A percentile compares a stretch with the other conserved stretches of the same genome.
These are phyloP conservation scores for Schizochytrium sp. DNA, from an alignment of 108 stramenopile genomes.

Conservation along the genomic window DNA sequence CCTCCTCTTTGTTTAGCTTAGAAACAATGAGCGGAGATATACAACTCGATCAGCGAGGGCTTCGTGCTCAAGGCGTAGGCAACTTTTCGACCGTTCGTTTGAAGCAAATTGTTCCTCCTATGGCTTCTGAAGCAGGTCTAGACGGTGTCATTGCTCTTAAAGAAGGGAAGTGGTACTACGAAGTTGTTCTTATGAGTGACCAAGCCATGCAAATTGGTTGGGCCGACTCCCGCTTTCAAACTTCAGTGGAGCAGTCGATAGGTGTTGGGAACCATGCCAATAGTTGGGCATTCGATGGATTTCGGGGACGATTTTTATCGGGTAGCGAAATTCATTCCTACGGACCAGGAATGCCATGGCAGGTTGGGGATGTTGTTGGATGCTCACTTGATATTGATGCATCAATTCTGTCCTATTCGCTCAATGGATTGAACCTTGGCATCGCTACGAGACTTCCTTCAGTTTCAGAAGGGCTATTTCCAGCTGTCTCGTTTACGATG, in stretches of 20 bases:
- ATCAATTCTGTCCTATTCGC: conserved; percentile 67
- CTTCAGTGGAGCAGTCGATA: conserved; percentile 66
- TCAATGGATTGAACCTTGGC: conserved; percentile 73
- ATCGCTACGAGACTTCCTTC: conserved; percentile 64
- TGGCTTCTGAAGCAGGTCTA: not conserved
- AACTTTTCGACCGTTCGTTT: conserved; percentile 30
- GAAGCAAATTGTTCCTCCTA: not conserved
- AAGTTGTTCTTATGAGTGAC: conserved; percentile 69
- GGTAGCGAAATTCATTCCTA: conserved; percentile 65
- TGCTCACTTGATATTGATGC: conserved; percentile 69
- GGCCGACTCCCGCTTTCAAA: conserved; percentile 67
- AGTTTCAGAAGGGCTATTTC: conserved; percentile 61
- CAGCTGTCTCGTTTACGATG: conserved; percentile 73
- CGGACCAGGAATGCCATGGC: conserved; percentile 70
- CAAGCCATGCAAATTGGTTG: conserved; percentile 78
- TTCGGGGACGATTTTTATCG: conserved; percentile 69
- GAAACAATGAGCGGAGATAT: conserved; percentile 27
- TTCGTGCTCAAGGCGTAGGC: conserved; percentile 19
- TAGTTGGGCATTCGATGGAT: conserved; percentile 76
- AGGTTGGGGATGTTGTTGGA: conserved; percentile 71
- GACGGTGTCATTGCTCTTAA: not conserved
- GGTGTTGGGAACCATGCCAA: conserved; percentile 73
- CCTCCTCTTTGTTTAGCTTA: not conserved
- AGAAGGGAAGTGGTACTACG: conserved; percentile 75
- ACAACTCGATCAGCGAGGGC: not conserved